Percentiles rank a stretch among this genome's conserved stretches.
Conservation (phyloP, 1,139 yeast genomes). For the Pichia sp. region DNA sequence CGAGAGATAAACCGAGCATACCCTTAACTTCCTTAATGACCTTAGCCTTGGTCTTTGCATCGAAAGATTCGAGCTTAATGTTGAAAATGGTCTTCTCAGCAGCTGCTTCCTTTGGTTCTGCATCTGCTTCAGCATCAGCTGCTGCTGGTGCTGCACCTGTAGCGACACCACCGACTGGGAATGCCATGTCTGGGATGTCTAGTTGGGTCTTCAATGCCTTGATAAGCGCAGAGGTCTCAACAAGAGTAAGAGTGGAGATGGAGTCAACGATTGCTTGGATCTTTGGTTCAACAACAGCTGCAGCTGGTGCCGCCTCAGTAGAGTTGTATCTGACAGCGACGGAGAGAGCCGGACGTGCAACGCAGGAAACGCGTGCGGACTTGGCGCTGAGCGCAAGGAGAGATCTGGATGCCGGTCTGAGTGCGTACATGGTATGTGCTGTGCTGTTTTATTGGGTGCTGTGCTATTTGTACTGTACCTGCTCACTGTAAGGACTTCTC, state of each 20-base stretch:
- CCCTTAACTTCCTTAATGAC: slow-evolving; percentile 95
- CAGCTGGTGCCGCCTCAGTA: slow-evolving; percentile 45
- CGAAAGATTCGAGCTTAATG: slow-evolving; percentile 88
- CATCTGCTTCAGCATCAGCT: slow-evolving; percentile 63
- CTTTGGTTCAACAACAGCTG: slow-evolving; percentile 69
- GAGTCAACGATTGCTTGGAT: slow-evolving; percentile 83
- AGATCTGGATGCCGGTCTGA: background rate
- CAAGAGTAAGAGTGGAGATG: slow-evolving; percentile 78
- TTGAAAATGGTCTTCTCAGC: slow-evolving; percentile 90
- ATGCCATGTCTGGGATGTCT: slow-evolving; percentile 87
- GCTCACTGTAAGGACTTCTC: too few species aligned
- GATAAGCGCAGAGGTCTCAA: slow-evolving; percentile 84
- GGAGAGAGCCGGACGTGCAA: background rate
- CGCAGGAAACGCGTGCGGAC: background rate
- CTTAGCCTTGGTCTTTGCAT: slow-evolving; percentile 94
- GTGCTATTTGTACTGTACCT: too few species aligned
- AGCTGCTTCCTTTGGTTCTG: slow-evolving; percentile 60
- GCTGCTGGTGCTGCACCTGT: slow-evolving; percentile 48
- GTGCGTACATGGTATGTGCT: background rate
- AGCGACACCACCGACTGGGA: slow-evolving; percentile 52
- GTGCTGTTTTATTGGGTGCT: too few species aligned
- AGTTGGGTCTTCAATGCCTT: slow-evolving; percentile 77
- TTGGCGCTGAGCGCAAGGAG: background rate
- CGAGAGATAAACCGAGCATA: slow-evolving; percentile 84
- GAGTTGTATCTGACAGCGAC: slow-evolving; percentile 21